phyloP scores from a whole-genome alignment of 2,329 filamentous ascomycete species.

The Leptographium lundbergii region DNA sequence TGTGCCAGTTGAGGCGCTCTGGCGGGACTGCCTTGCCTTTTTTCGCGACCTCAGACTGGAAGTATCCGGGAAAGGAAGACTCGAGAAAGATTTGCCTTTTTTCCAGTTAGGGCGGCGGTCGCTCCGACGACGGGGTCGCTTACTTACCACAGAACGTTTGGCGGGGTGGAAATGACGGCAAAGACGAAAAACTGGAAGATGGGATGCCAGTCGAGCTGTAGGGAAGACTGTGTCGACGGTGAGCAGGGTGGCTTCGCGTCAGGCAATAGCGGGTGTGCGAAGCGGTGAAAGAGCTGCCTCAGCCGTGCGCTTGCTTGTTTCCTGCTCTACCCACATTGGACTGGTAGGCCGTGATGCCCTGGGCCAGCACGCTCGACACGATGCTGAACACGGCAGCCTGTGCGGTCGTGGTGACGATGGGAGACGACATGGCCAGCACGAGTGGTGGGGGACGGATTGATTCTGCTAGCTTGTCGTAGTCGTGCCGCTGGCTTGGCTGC shows the following conservation, averaged over 20 bases:
- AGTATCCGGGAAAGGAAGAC: slow-evolving; percentile 53
- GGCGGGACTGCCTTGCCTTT: not conserved
- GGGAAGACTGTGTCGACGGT: slow-evolving; percentile 31
- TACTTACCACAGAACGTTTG: slow-evolving; percentile 68
- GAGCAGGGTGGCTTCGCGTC: not conserved
- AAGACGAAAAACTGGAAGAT: slow-evolving; percentile 69
- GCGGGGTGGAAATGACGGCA: slow-evolving; percentile 59
- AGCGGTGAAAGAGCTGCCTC: not conserved
- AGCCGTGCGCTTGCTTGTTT: not conserved
- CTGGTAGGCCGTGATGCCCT: slow-evolving; percentile 52
- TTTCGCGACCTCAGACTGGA: not conserved
- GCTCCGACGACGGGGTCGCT: not conserved
- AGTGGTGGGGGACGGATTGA: not conserved
- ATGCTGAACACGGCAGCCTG: slow-evolving; percentile 54
- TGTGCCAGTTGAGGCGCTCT: slow-evolving; percentile 35
- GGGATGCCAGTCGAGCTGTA: slow-evolving; percentile 51
- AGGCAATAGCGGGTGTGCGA: not conserved
- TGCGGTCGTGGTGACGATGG: slow-evolving; percentile 46
- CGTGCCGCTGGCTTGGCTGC: not conserved
- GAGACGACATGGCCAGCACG: slow-evolving; percentile 18
- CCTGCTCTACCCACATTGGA: slow-evolving; percentile 29
- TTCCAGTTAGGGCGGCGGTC: not conserved
- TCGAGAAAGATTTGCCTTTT: slow-evolving; percentile 67
- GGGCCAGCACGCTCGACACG: slow-evolving; percentile 61
- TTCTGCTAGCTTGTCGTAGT: not conserved